phyloP scores from a whole-genome alignment of 208 protist genomes.

The Wallacemonas sp. region DNA sequence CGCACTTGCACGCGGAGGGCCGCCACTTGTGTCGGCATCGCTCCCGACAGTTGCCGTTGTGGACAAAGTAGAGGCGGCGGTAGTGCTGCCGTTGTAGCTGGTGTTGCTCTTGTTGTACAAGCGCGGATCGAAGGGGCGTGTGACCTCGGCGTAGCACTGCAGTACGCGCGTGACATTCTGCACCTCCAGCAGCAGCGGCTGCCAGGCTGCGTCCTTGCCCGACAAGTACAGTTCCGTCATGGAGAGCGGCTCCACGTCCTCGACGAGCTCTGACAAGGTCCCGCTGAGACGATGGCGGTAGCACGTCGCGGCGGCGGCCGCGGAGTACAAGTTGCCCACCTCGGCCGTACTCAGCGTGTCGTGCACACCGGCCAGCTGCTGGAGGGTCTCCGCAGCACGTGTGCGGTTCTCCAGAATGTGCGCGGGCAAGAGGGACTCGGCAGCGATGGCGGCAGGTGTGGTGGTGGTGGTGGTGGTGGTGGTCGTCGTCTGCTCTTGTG shows the following conservation, averaged over 20 bases:
- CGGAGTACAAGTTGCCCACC: constrained; percentile 1
- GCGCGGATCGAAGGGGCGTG: neutral
- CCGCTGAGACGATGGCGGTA: constrained; percentile 5
- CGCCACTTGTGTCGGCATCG: constrained; percentile 1
- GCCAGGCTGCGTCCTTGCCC: constrained; percentile 73
- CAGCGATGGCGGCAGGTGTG: neutral
- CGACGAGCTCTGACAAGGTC: constrained; percentile 17
- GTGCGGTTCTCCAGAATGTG: neutral
- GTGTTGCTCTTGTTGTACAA: neutral
- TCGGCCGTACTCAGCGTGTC: neutral
- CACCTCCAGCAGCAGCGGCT: constrained; percentile 70
- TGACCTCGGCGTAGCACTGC: constrained; percentile 71
- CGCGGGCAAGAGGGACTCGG: neutral
- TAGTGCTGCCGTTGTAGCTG: neutral
- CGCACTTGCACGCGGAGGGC: too few relatives aligned
- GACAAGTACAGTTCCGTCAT: constrained; percentile 59
- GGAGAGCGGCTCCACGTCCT: constrained; percentile 41
- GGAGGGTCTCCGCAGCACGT: neutral
- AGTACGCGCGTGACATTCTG: constrained; percentile 60
- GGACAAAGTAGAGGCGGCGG: too few relatives aligned
- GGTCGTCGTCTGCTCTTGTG: neutral
- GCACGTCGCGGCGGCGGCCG: constrained; percentile 5
- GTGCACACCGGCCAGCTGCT: constrained; percentile 1
- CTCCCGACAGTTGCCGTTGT: too few relatives aligned
- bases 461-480: neutral